A percentile compares a stretch with the other conserved stretches of the same genome.
Conservation (phyloP, 192 early-diverging fungal genomes). For the Polychytrium aggregatum region DNA sequence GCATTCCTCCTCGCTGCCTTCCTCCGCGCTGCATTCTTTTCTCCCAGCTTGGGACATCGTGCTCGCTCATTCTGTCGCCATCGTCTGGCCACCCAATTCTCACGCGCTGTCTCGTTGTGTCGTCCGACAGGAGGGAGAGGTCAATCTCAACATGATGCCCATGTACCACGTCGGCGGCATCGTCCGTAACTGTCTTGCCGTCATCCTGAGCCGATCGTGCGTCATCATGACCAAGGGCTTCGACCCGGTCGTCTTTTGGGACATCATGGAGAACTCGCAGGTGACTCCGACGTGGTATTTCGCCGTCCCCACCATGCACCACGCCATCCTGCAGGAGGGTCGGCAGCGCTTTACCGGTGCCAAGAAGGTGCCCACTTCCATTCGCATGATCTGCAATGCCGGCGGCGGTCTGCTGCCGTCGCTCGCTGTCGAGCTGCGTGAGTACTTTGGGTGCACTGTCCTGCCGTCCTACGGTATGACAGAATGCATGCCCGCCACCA, state of each 20-base stretch:
- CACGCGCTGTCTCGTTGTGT: too few relatives aligned
- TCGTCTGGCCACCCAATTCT: too few relatives aligned
- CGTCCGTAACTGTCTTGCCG: conserved; percentile 58
- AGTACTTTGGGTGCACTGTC: conserved; percentile 15
- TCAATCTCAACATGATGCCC: conserved; percentile 23
- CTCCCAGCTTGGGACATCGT: too few relatives aligned
- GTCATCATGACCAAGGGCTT: conserved; percentile 47
- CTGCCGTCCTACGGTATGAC: conserved; percentile 40
- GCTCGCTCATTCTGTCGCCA: too few relatives aligned
- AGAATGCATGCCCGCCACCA: conserved; percentile 38
- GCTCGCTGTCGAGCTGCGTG: conserved; percentile 19
- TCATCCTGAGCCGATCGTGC: conserved; percentile 55
- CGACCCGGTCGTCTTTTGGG: conserved; percentile 19
- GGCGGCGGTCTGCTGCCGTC: conserved; percentile 26
- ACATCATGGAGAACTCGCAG: conserved; percentile 13
- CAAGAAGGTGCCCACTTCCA: conserved; percentile 6
- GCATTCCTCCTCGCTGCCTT: too few relatives aligned
- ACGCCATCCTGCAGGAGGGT: conserved; percentile 22
- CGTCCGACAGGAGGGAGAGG: too few relatives aligned
- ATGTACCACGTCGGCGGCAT: conserved; percentile 60
- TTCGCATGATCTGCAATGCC: conserved; percentile 34
- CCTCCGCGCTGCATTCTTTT: too few relatives aligned
- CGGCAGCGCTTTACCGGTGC: conserved; percentile 1
- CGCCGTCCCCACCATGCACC: conserved; percentile 80
- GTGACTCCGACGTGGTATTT: conserved; percentile 17